Percentiles rank a stretch among this genome's conserved stretches.
These are phyloP conservation scores for Blastobotrys apis DNA, from an alignment of 1,139 yeast species.

Conservation along the genomic window DNA sequence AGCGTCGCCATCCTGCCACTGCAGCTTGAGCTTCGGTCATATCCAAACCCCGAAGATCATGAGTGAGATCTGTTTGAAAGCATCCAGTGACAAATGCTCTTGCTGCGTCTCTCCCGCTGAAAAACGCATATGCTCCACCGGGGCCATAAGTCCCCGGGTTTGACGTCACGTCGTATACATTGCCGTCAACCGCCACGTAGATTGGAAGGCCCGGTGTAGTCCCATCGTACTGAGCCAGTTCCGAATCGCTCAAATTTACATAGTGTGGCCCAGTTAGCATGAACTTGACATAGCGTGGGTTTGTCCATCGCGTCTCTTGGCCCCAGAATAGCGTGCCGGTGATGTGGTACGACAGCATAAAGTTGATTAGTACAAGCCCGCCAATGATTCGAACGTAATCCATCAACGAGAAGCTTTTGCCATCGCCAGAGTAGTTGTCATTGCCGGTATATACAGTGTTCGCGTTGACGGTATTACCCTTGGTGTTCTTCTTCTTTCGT, in stretches of 20 bases:
- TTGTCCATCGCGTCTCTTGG: constrained; percentile 49
- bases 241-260: constrained; percentile 42
- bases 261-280: constrained; percentile 26
- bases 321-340: constrained; percentile 39
- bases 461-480: neutral
- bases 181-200: constrained; percentile 61
- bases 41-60: constrained; percentile 62
- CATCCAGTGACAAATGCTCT: constrained; percentile 79
- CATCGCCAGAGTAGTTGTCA: constrained; percentile 9
- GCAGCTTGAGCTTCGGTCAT: constrained; percentile 30
- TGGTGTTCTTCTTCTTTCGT: neutral
- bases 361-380: constrained; percentile 42
- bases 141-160: constrained; percentile 60
- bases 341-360: constrained; percentile 38
- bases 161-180: constrained; percentile 63
- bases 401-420: constrained; percentile 5
- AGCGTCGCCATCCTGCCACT: constrained; percentile 50
- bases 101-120: constrained; percentile 69
- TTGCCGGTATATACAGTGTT: constrained; percentile 8
- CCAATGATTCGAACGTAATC: constrained; percentile 9
- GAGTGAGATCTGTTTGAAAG: constrained; percentile 52
- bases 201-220: constrained; percentile 48
- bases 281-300: constrained; percentile 42
- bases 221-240: constrained; percentile 55
- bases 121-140: constrained; percentile 53